A percentile compares a stretch with the other conserved stretches of the same genome.
These are phyloP conservation scores for Saccharomyces uvarum DNA, from an alignment of 1,139 yeast genomes.

Conservation along the genomic window DNA sequence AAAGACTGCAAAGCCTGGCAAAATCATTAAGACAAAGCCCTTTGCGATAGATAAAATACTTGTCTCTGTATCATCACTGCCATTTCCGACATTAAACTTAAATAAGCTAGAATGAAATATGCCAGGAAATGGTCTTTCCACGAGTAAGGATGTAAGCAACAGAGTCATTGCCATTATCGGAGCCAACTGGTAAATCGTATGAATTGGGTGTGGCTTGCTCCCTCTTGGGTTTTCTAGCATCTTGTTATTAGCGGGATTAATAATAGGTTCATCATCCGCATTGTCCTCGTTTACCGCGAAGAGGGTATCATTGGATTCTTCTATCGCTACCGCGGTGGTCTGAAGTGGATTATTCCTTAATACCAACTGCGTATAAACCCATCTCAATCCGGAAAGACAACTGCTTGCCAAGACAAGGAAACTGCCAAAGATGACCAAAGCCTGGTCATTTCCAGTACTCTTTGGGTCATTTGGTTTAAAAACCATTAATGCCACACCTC, in stretches of 20 bases:
- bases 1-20: conserved; percentile 85
- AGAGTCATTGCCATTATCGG: conserved; percentile 73
- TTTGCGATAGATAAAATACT: conserved; percentile 28
- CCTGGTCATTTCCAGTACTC: conserved; percentile 18
- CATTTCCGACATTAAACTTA: conserved; percentile 8
- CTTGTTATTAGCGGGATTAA: background rate
- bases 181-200: conserved; percentile 73
- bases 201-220: conserved; percentile 54
- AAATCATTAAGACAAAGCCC: conserved; percentile 52
- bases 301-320: background rate
- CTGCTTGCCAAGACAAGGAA: conserved; percentile 69
- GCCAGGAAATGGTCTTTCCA: conserved; percentile 28
- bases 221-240: conserved; percentile 1
- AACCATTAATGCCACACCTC: conserved; percentile 85
- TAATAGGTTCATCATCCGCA: background rate
- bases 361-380: conserved; percentile 88
- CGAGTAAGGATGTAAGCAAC: conserved; percentile 36
- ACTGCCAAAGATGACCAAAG: conserved; percentile 46
- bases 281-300: background rate
- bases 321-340: background rate
- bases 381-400: conserved; percentile 78
- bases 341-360: conserved; percentile 29
- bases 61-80: conserved; percentile 1
- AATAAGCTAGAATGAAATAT: conserved; percentile 21
- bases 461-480: conserved; percentile 32